These are phyloP conservation scores for Eremothecium sinecaudum DNA, from an alignment of 1,139 yeast genomes.

Conservation along the genomic window DNA sequence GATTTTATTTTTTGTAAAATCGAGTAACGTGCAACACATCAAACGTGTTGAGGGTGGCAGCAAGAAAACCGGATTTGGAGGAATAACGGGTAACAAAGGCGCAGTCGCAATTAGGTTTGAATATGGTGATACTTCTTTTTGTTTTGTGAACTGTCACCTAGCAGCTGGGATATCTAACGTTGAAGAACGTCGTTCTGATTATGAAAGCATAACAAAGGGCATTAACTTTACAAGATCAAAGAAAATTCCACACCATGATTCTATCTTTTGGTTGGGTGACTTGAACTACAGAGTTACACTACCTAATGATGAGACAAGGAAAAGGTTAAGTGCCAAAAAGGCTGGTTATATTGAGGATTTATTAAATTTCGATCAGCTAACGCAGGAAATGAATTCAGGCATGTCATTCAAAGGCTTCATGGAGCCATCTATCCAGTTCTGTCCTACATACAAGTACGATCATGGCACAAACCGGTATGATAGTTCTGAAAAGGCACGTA, in stretches of 20 bases:
- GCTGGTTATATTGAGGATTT: constrained; percentile 44
- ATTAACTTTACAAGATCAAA: constrained; percentile 43
- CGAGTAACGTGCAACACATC: constrained; percentile 43
- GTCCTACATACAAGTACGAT: constrained; percentile 91
- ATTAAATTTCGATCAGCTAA: constrained; percentile 67
- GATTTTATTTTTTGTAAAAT: constrained; percentile 54
- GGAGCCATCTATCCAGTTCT: constrained; percentile 67
- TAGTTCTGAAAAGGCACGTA: constrained; percentile 80
- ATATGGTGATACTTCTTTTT: constrained; percentile 62
- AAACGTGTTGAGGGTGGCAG: constrained; percentile 65
- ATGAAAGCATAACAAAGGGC: constrained; percentile 46
- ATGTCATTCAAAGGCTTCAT: constrained; percentile 65
- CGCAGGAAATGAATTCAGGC: constrained; percentile 59
- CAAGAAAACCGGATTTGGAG: constrained; percentile 91
- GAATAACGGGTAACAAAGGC: constrained; percentile 93
- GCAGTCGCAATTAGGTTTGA: constrained; percentile 79
- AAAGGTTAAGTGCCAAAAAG: constrained; percentile 33
- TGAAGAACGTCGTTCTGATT: constrained; percentile 78
- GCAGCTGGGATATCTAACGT: constrained; percentile 82
- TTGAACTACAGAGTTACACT: constrained; percentile 74
- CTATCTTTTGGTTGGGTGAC: constrained; percentile 90
- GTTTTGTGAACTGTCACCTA: constrained; percentile 77
- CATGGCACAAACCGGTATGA: constrained; percentile 71
- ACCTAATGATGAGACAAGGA: constrained; percentile 58
- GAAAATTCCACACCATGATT: constrained; percentile 61